Percentiles rank a stretch among this genome's conserved stretches.
phyloP scores from a whole-genome alignment of 768 basidiomycete genomes.

The Termitomyces sp. region DNA sequence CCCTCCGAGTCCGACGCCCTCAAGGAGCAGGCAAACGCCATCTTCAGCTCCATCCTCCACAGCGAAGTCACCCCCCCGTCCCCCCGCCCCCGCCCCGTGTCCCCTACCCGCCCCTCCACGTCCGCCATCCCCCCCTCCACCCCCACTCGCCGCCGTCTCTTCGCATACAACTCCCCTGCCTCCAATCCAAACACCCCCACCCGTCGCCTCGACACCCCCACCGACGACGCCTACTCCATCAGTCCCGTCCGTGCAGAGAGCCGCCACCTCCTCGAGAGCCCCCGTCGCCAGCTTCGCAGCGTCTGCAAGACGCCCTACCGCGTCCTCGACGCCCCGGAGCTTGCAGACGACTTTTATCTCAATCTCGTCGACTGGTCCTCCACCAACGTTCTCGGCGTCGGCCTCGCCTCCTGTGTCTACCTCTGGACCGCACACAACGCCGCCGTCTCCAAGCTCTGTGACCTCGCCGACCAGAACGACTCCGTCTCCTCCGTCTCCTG shows the following conservation, averaged over 20 bases:
- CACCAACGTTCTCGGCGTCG: slow-evolving; percentile 92
- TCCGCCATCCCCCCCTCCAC: slow-evolving; percentile 40
- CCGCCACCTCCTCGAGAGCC: slow-evolving; percentile 77
- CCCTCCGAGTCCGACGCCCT: slow-evolving; percentile 72
- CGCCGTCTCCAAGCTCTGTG: slow-evolving; percentile 86
- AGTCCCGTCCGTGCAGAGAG: slow-evolving; percentile 84
- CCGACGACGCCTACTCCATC: slow-evolving; percentile 85
- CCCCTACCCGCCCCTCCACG: slow-evolving; percentile 47
- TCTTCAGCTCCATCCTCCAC: slow-evolving; percentile 73
- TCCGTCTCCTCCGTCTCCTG: slow-evolving; percentile 86
- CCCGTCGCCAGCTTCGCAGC: slow-evolving; percentile 71
- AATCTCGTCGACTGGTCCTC: slow-evolving; percentile 97
- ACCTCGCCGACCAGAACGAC: slow-evolving; percentile 62
- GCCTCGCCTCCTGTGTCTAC: slow-evolving; percentile 88
- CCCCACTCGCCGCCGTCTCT: slow-evolving; percentile 56
- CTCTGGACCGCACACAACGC: slow-evolving; percentile 96
- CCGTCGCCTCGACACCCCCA: slow-evolving; percentile 71
- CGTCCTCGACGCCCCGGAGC: slow-evolving; percentile 93
- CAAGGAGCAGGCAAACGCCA: slow-evolving; percentile 81
- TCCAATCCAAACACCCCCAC: slow-evolving; percentile 55
- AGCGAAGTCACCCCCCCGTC: slow-evolving; percentile 73
- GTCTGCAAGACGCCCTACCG: slow-evolving; percentile 96
- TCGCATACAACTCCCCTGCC: slow-evolving; percentile 58
- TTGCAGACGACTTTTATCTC: slow-evolving; percentile 97
- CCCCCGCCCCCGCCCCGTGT: slow-evolving; percentile 53